Evolutionary conservation across 345 rosid species (phyloP).

Genomic region (Salix udensis): DNA sequence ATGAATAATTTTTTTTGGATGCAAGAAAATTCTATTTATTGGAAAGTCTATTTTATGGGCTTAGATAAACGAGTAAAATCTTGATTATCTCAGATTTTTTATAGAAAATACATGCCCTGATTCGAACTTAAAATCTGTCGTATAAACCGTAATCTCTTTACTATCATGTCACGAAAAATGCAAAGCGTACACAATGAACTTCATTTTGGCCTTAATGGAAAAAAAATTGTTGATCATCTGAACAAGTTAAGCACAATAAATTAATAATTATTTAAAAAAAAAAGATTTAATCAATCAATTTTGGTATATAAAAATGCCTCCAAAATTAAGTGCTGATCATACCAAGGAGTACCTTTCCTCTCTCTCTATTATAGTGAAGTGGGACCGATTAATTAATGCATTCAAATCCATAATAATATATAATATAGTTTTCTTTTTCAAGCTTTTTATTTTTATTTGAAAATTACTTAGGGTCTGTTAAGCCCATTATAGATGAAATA

Average conservation of each 20-base stretch:
- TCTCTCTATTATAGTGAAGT: not conserved
- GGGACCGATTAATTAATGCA: constrained; percentile 1
- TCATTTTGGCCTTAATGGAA: not conserved
- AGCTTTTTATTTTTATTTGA: too few relatives aligned
- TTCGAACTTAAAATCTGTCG: too few relatives aligned
- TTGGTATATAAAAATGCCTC: not conserved
- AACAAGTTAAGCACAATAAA: not conserved
- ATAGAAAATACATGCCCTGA: accelerated
- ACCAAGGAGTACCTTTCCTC: not conserved
- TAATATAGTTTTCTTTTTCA: too few relatives aligned
- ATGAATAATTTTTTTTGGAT: too few relatives aligned
- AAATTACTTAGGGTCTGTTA: too few relatives aligned
- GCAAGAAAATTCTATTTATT: accelerated
- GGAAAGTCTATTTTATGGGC: too few relatives aligned
- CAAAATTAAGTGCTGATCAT: not conserved
- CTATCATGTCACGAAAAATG: too few relatives aligned
- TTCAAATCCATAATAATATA: not conserved
- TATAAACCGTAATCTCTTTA: too few relatives aligned
- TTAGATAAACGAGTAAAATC: too few relatives aligned
- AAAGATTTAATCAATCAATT: not conserved
- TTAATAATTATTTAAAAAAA: too few relatives aligned
- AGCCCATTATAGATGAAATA: not conserved
- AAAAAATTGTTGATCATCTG: not conserved
- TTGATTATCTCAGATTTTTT: too few relatives aligned
- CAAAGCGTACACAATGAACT: not conserved